Evolutionary conservation across 495 filamentous ascomycete species (phyloP).

Genomic region (Sphaerosporella brunnea): DNA sequence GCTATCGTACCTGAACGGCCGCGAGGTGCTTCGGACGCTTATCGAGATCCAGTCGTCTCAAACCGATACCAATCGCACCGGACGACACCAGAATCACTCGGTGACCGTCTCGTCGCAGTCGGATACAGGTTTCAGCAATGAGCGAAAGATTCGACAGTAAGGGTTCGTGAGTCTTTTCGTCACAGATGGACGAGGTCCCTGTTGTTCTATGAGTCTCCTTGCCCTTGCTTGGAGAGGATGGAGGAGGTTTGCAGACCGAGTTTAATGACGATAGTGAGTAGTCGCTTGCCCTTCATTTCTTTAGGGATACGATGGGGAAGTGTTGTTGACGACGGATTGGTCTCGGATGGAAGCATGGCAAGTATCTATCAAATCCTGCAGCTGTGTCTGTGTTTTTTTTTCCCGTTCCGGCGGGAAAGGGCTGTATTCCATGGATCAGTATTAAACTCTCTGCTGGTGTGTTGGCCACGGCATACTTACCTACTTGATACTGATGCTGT

Average conservation of each 20-base stretch:
- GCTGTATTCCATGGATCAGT: no score
- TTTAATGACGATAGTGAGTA: conserved; percentile 76
- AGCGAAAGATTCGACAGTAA: conserved; percentile 71
- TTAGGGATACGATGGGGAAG: conserved; percentile 3
- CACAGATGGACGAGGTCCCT: conserved; percentile 97
- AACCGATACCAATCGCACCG: conserved; percentile 83
- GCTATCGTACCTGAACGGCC: conserved; percentile 46
- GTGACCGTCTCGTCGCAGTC: conserved; percentile 75
- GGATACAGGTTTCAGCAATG: conserved; percentile 83
- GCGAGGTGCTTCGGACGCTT: conserved; percentile 75
- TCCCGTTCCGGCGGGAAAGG: no score
- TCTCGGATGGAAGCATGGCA: conserved; percentile 11
- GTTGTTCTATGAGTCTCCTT: not conserved
- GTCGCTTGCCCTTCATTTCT: conserved; percentile 30
- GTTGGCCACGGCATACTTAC: no score
- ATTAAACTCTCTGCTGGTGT: no score
- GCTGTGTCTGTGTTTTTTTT: no score
- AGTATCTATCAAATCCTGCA: no score
- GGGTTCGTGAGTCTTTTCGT: conserved; percentile 95
- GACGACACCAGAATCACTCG: conserved; percentile 90
- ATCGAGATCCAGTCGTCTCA: conserved; percentile 77
- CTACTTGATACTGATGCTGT: no score
- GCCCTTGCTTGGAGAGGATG: not conserved
- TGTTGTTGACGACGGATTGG: not conserved
- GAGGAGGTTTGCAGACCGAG: conserved; percentile 44